Conservation (phyloP, 441 rosid species). For the Jatropha podagrica region DNA sequence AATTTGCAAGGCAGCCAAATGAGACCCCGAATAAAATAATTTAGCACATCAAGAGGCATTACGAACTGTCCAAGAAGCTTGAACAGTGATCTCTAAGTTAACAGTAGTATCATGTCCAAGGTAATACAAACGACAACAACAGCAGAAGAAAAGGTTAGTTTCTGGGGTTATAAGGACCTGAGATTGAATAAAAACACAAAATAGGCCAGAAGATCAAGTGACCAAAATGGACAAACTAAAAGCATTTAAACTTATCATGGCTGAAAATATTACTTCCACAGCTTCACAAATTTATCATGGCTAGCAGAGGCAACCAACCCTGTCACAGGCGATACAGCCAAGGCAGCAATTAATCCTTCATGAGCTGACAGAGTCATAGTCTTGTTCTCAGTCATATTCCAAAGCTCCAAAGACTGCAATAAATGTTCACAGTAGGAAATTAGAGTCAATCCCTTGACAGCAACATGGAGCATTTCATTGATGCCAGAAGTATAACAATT, state of each 20-base stretch:
- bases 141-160: constrained; percentile 27
- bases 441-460: not conserved
- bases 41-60: constrained; percentile 5
- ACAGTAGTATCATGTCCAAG: constrained; percentile 11
- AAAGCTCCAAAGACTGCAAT: constrained; percentile 79
- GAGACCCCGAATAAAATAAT: no score
- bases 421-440: constrained; percentile 8
- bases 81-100: constrained; percentile 12
- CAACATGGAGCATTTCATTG: not conserved
- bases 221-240: constrained; percentile 13
- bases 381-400: constrained; percentile 87
- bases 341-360: constrained; percentile 63
- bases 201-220: constrained; percentile 14
- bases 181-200: constrained; percentile 15
- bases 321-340: constrained; percentile 66
- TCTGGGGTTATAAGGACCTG: constrained; percentile 15
- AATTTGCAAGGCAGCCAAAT: no score
- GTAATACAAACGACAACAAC: constrained; percentile 10
- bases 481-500: not conserved
- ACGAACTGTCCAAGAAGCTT: constrained; percentile 20
- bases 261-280: constrained; percentile 62
- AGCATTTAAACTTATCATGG: constrained; percentile 5
- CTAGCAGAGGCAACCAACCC: constrained; percentile 90
- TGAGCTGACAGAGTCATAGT: constrained; percentile 71
- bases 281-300: constrained; percentile 75